Evolutionary conservation across 495 filamentous ascomycete genomes (phyloP), one percentile per base, ranked within the genome.

Genomic region (Parmelia sp.): DNA sequence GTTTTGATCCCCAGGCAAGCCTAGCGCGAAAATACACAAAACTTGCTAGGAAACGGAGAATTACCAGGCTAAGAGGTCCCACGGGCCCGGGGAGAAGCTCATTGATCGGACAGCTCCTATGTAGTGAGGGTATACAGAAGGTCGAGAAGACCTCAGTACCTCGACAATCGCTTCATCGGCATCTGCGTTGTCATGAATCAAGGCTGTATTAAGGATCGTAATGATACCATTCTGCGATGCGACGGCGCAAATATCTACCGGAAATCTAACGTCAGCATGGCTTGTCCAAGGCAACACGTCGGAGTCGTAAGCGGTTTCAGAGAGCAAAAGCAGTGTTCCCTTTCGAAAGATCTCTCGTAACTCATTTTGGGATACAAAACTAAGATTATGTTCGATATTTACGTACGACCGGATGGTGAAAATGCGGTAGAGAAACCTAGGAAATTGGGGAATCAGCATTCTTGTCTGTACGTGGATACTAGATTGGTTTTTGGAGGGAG

Each of bases 41-140:
- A 5, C 3, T 27, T 29, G 45, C 45, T 51, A 27, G 45, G 11
- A 51, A 27, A 51, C 11, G n/a, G n/a, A 1, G 23, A 9, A 51
- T 51, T 51, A 51, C 92, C 93, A 97, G 31, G 95, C 89, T 40
- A 98, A 80, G 21, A 98, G 83, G 73, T 98, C 93, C 83, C 87
- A 90, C 14, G 92, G 90, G 25, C 88, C 90, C 4, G 94, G 92
- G 0, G 90, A 88, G 72, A 98, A 98, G 29, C 86, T 81, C 86
- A 98, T 93, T 61, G 91, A 89, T 59, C 94, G 85, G 59, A 98
- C 86, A 53, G 94, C 91, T 62, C 95, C 93, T 25, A 79, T 81
- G 53, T 85, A 53, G 40, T 33, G 39, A 17, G 37, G 27, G 7
- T 33, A 36, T n/a, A 45, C 57, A 58, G 72, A 66, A 14, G 73